Evolutionary conservation across 352 stramenopile species (phyloP).

Genomic region (Phytopythium aichiense): DNA sequence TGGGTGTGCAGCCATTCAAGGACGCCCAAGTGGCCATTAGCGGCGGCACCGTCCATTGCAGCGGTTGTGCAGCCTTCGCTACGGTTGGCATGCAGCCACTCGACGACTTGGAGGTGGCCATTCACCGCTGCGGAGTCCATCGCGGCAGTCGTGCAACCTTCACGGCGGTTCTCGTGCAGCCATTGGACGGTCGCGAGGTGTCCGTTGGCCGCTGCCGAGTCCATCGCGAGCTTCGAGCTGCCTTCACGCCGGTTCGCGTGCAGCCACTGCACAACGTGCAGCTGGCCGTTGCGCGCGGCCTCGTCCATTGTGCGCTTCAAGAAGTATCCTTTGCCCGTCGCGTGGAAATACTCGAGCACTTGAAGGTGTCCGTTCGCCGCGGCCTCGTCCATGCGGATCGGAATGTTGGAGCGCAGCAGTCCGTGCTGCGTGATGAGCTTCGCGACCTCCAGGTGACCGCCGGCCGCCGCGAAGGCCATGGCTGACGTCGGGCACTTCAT

Average conservation of each 20-base stretch:
- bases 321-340: constrained; percentile 4
- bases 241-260: constrained; percentile 19
- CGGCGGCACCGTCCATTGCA: constrained; percentile 21
- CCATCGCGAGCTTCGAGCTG: constrained; percentile 16
- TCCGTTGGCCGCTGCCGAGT: constrained; percentile 14
- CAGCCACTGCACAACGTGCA: constrained; percentile 13
- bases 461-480: constrained; percentile 8
- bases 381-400: constrained; percentile 12
- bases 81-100: constrained; percentile 14
- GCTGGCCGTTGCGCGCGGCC: constrained; percentile 7
- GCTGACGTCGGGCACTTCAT: constrained; percentile 15
- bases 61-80: constrained; percentile 12
- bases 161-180: constrained; percentile 15
- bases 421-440: constrained; percentile 9
- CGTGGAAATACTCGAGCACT: constrained; percentile 14
- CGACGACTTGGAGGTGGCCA: constrained; percentile 14
- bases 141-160: constrained; percentile 12
- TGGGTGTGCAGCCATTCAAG: constrained; percentile 20
- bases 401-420: constrained; percentile 9
- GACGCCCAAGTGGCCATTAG: constrained; percentile 14
- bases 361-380: constrained; percentile 12
- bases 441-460: constrained; percentile 13
- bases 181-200: constrained; percentile 18
- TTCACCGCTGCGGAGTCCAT: constrained; percentile 19
- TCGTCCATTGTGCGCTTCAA: constrained; percentile 8